These are phyloP conservation scores for Coemansia sp. DNA, from an alignment of 371 early-diverging fungal species.

Conservation along the genomic window DNA sequence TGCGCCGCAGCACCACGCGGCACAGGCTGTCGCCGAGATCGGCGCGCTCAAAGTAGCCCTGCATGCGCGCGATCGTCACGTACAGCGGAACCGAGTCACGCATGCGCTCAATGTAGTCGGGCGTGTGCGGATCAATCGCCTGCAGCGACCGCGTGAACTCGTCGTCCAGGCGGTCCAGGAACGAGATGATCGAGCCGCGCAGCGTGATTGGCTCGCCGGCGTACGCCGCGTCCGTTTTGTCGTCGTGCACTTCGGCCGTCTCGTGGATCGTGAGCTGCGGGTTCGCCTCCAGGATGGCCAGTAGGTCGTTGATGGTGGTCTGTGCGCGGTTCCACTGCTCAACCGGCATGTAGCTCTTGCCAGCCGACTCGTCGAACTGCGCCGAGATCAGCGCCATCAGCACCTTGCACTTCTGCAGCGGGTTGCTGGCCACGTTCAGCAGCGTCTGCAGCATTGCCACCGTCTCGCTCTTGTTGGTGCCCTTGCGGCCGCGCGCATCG, in stretches of 20 bases:
- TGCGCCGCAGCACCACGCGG: conserved; percentile 78
- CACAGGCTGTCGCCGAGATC: conserved; percentile 64
- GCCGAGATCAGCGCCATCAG: conserved; percentile 86
- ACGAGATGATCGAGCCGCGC: conserved; percentile 85
- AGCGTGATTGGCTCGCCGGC: conserved; percentile 57
- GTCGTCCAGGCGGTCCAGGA: conserved; percentile 93
- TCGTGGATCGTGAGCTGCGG: conserved; percentile 63
- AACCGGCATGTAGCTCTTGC: conserved; percentile 69
- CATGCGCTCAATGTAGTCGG: conserved; percentile 93
- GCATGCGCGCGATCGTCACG: conserved; percentile 82
- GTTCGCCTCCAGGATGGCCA: conserved; percentile 74
- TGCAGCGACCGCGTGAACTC: conserved; percentile 95
- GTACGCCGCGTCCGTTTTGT: conserved; percentile 68
- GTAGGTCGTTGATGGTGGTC: conserved; percentile 69
- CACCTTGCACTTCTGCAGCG: conserved; percentile 84
- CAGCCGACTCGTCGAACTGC: conserved; percentile 81
- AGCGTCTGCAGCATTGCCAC: conserved; percentile 69
- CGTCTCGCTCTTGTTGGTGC: conserved; percentile 83
- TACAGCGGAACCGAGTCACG: conserved; percentile 89
- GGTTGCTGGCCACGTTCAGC: conserved; percentile 64
- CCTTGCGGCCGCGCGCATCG: conserved; percentile 92
- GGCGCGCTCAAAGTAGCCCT: conserved; percentile 72
- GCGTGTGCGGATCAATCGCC: conserved; percentile 94
- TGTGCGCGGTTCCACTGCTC: conserved; percentile 82
- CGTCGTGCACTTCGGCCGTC: conserved; percentile 56